Percentiles rank a stretch among this genome's conserved stretches.
Conservation (phyloP, 129 eudicot genomes). For the Lactuca sativa region DNA sequence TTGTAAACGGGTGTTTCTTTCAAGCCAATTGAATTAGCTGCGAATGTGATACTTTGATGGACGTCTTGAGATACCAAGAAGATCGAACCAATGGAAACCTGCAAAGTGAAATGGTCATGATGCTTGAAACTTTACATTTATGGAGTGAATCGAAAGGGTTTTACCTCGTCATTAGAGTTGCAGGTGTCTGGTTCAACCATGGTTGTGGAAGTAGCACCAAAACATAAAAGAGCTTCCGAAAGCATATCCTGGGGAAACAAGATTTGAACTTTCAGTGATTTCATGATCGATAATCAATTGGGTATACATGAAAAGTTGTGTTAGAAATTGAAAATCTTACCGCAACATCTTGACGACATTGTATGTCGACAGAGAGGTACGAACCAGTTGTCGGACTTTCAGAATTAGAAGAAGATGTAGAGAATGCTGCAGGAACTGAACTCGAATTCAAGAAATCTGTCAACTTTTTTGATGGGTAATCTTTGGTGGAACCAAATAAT, state of each 20-base stretch:
- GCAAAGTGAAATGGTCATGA: constrained; percentile 26
- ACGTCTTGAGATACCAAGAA: constrained; percentile 63
- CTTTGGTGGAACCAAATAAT: constrained; percentile 13
- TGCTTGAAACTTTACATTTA: background rate
- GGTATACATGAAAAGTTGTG: constrained; percentile 2
- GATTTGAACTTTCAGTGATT: background rate
- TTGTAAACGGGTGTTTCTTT: constrained; percentile 61
- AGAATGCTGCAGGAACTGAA: constrained; percentile 33
- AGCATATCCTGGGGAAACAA: constrained; percentile 54
- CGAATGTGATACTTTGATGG: constrained; percentile 57
- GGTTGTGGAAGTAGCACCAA: constrained; percentile 87
- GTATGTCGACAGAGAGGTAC: constrained; percentile 57
- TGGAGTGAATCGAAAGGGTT: background rate
- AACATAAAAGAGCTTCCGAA: constrained; percentile 71
- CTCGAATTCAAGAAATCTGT: constrained; percentile 12
- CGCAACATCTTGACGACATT: constrained; percentile 54
- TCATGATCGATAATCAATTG: background rate
- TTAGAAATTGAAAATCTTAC: constrained; percentile 36
- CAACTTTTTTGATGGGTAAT: constrained; percentile 13
- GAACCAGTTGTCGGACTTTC: constrained; percentile 37
- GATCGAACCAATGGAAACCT: constrained; percentile 76
- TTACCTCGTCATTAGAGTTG: constrained; percentile 47
- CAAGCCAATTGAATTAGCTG: constrained; percentile 81
- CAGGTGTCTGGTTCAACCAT: constrained; percentile 56
- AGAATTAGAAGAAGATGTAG: constrained; percentile 35